Percentiles rank a stretch among this genome's conserved stretches.
These are phyloP conservation scores for Xerocomellus dryophilus DNA, from an alignment of 768 basidiomycete genomes.

Conservation along the genomic window DNA sequence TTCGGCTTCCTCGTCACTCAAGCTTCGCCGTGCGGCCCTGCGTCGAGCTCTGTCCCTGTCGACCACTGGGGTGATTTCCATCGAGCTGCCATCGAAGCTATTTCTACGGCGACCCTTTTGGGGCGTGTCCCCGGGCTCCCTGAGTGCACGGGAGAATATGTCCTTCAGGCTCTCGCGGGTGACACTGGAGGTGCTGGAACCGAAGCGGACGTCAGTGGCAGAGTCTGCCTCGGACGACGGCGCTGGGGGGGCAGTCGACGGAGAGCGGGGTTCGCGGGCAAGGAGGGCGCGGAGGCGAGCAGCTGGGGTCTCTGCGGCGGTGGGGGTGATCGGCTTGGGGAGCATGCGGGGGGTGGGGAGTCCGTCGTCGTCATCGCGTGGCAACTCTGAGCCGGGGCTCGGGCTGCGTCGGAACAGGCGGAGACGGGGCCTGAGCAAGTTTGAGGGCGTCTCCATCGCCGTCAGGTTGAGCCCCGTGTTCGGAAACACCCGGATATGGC, in stretches of 20 bases:
- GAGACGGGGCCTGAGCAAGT: slow-evolving; percentile 7
- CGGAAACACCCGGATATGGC: too few relatives aligned
- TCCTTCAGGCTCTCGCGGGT: slow-evolving; percentile 59
- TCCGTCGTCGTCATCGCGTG: slow-evolving; percentile 29
- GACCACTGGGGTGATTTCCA: slow-evolving; percentile 51
- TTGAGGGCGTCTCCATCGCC: slow-evolving; percentile 3
- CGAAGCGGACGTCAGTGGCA: slow-evolving; percentile 16
- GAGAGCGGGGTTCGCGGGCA: slow-evolving; percentile 45
- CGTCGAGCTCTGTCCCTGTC: slow-evolving; percentile 40
- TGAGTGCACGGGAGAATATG: slow-evolving; percentile 63
- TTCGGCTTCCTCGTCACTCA: slow-evolving; percentile 69
- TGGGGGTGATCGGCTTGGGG: slow-evolving; percentile 19
- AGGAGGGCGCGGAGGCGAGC: slow-evolving; percentile 63
- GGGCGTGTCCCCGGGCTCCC: slow-evolving; percentile 64
- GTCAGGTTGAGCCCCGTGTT: background rate
- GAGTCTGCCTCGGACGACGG: slow-evolving; percentile 31
- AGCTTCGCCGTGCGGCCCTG: slow-evolving; percentile 54
- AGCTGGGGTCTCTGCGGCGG: slow-evolving; percentile 46
- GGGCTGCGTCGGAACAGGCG: slow-evolving; percentile 11
- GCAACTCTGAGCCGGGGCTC: slow-evolving; percentile 1
- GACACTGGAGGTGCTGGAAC: slow-evolving; percentile 40
- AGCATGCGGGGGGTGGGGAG: slow-evolving; percentile 30
- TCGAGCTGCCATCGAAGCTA: slow-evolving; percentile 59
- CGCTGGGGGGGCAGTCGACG: slow-evolving; percentile 23
- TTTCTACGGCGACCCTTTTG: slow-evolving; percentile 53